Base-by-base conservation (phyloP, 257 asterid genomes). In the Anisodus acutangulus region DNA sequence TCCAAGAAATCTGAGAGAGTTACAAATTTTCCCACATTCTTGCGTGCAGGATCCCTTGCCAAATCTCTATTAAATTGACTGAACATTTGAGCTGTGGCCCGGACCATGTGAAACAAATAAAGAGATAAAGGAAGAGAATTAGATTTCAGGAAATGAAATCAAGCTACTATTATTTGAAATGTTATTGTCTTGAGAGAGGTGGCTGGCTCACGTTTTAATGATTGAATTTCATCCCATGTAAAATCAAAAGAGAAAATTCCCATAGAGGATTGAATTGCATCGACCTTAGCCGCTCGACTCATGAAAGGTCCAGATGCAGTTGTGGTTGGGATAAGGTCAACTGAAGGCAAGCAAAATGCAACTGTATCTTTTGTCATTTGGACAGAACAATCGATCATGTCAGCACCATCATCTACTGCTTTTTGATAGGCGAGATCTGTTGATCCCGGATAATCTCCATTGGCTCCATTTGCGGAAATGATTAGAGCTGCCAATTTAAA, bases 181-280 rank as follows among this genome's bases (percentile, higher is more conserved):
- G 31, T 53, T 26, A 78, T 78, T 53, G 8, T 35, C 43, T 53
- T 78, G 26, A 53, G 12, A 53, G 64, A 22, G 81, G 37, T 74
- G n/a, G 9, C 12, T 22, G 11, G 10, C 85, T 82, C n/a, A 82
- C 85, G 85, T 58, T 82, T 82, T 54, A 82, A 45, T 41, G 85
- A 82, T 22, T 54, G 35, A 6, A 82, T 93, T 80, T 97, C 95
- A 17, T 51, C 66, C 99, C 99, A 97, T 7, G 92, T 86, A 76
- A 97, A 91, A 76, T 94, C 97, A 3, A 97, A 97, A 19, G 99
- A 92, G 89, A 93, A 97, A 63, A 97, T 89, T 57, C 99, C 99
- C 79, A 90, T 91, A 2, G 85, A 71, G 3, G 85, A 3, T 83
- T 94, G 97, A 79, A 94, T 67, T 82, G 93, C 92, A 0, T 95